These are phyloP conservation scores for Metschnikowia rubicola DNA, from an alignment of 805 yeast genomes.

Conservation along the genomic window DNA sequence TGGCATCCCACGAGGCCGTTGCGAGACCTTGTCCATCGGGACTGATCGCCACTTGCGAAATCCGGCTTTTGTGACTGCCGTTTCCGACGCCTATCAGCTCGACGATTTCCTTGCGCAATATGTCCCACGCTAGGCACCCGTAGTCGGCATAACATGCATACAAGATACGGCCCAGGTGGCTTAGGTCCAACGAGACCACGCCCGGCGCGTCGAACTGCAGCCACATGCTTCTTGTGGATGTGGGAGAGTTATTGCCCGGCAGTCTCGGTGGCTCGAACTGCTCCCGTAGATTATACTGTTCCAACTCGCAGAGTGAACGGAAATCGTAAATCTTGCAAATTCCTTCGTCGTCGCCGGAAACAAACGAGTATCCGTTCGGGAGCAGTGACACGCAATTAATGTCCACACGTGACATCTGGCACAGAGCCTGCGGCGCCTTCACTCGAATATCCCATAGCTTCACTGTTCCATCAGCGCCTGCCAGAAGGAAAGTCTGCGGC, in stretches of 20 bases:
- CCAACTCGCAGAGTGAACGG: constrained; percentile 69
- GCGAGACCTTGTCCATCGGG: constrained; percentile 75
- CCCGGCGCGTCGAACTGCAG: constrained; percentile 58
- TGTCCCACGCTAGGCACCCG: constrained; percentile 77
- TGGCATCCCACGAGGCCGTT: constrained; percentile 79
- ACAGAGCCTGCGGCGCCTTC: constrained; percentile 44
- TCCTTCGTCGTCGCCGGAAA: constrained; percentile 80
- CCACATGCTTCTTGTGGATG: constrained; percentile 10
- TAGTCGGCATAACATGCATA: constrained; percentile 74
- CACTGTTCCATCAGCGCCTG: constrained; percentile 67
- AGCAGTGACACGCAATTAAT: constrained; percentile 57
- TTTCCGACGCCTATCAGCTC: constrained; percentile 56
- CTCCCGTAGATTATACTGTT: constrained; percentile 38
- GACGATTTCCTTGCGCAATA: constrained; percentile 58
- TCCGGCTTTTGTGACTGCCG: constrained; percentile 49
- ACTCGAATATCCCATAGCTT: constrained; percentile 59
- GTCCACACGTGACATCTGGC: constrained; percentile 60
- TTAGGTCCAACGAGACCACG: constrained; percentile 67
- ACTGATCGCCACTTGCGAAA: constrained; percentile 61
- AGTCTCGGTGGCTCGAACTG: constrained; percentile 14
- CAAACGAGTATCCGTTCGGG: constrained; percentile 68
- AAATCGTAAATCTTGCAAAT: constrained; percentile 66
- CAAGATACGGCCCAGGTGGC: constrained; percentile 69
- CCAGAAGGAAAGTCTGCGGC: constrained; percentile 46
- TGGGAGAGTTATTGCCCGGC: constrained; percentile 8